Evolutionary conservation across 805 yeast genomes (phyloP).

Genomic region (Nakazawaea siamensis): DNA sequence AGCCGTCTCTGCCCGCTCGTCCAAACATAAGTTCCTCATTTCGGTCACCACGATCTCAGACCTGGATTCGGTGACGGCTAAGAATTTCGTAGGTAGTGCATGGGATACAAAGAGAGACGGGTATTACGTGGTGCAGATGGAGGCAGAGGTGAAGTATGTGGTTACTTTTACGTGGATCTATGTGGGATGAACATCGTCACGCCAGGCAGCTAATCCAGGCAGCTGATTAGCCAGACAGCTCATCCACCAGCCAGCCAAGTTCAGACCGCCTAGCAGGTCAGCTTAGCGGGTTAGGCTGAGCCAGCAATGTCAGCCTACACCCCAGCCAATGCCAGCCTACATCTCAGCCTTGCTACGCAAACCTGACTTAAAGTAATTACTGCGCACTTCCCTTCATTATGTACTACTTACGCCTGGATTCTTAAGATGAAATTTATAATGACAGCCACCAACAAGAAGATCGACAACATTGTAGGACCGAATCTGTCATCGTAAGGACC

Average conservation of each 20-base stretch:
- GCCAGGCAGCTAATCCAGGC: no score
- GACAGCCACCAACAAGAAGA: slow-evolving; percentile 88
- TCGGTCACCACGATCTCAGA: slow-evolving; percentile 1
- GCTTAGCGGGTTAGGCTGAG: no score
- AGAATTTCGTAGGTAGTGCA: slow-evolving; percentile 21
- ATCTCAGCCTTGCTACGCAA: no score
- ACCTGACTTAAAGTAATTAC: no score
- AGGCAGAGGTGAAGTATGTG: slow-evolving; percentile 1
- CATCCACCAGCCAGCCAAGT: no score
- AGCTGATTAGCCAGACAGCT: no score
- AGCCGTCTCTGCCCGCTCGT: no score
- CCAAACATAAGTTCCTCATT: slow-evolving; percentile 7
- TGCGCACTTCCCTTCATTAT: no score
- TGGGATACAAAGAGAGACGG: slow-evolving; percentile 35
- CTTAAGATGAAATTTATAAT: slow-evolving; percentile 87
- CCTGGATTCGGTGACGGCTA: background rate
- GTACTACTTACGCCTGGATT: slow-evolving; percentile 37
- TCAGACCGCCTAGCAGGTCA: no score
- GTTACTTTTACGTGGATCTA: slow-evolving; percentile 7
- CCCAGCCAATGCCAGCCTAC: no score
- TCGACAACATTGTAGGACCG: slow-evolving; percentile 96
- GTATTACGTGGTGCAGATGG: slow-evolving; percentile 20
- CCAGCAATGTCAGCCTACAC: no score
- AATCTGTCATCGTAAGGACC: slow-evolving; percentile 99
- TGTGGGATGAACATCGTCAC: slow-evolving; percentile 2